Base-by-base conservation (phyloP, 1,139 yeast species). In the Debaryomyces coudertii region DNA sequence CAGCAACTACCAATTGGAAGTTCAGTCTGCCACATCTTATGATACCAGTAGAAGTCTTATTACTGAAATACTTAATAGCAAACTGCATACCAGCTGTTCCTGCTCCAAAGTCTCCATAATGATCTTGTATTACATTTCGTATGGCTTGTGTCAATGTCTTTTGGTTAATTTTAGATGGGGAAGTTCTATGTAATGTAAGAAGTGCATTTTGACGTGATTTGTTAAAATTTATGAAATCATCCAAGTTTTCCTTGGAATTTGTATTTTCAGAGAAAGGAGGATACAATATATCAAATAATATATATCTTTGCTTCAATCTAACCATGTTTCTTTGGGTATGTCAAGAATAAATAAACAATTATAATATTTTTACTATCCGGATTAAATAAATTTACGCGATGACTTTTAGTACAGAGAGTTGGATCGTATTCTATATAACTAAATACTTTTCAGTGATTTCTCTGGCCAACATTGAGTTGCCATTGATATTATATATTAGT, bases 41-140 rank as follows among this genome's bases (percentile, higher is more conserved):
- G 2, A 93, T 92, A 0, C 98, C 98, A 0, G 92, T 84, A 0
- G 92, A 83, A 0, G 98, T 90, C 57, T 77, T 79, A 45, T 82
- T 82, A 20, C 95, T 87, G 65, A 88, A 92, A 61, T 90, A 90
- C 59, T 90, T 89, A 47, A 92, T 68, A 29, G 79, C 70, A n/a
- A 89, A 62, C 38, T 83, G 76, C 51, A 80, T 66, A 1, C 81
- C 83, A 0, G 84, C 83, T 36, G 76, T 73, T 0, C 96, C 96
- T 1, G 82, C 63, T 0, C 97, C 97, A 45, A 73, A 69, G 47
- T 89, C 96, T 0, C 98, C 98, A 61, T 85, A 89, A 51, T 79
- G 74, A 20, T 73, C 73, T 52, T 76, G 80, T 12, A 86, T 61
- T 16, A 81, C 75, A 29, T 71, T 69, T 52, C 85, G 75, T 40